These are phyloP conservation scores for Pythium dissotocum DNA, from an alignment of 352 stramenopile species.

Conservation along the genomic window DNA sequence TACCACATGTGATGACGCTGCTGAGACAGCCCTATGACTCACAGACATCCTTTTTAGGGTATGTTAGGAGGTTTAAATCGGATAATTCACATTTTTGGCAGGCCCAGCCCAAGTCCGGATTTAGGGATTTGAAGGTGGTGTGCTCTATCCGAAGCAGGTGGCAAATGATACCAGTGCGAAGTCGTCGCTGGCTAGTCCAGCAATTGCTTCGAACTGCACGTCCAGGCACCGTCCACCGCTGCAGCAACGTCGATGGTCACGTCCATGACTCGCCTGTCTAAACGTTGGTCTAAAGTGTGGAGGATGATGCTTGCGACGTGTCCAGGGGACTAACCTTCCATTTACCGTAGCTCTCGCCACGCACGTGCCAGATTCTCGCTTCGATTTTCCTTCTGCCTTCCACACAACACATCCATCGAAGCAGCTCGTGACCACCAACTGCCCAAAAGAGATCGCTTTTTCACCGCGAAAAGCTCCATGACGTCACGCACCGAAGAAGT, in stretches of 20 bases:
- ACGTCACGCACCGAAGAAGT: constrained; percentile 1
- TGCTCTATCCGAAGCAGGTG: not conserved
- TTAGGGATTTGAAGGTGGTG: not conserved
- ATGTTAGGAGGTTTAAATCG: not conserved
- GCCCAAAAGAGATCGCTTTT: not conserved
- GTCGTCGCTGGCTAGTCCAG: not conserved
- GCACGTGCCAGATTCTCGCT: not conserved
- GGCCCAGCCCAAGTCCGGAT: not conserved
- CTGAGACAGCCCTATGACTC: constrained; percentile 5
- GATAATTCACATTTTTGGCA: not conserved
- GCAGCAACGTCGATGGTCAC: not conserved
- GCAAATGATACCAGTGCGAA: not conserved
- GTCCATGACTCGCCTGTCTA: not conserved
- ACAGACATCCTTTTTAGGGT: not conserved
- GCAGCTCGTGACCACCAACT: not conserved
- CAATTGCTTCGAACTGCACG: not conserved
- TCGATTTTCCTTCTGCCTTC: not conserved
- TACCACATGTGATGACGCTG: constrained; percentile 20
- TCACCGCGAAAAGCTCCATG: not conserved
- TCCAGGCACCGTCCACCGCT: not conserved
- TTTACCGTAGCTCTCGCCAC: not conserved
- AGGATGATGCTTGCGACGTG: not conserved
- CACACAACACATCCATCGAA: not conserved
- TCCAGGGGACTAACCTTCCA: not conserved
- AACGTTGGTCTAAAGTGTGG: not conserved